These are phyloP conservation scores for Crepidotus variabilis DNA, from an alignment of 768 basidiomycete genomes.

Conservation along the genomic window DNA sequence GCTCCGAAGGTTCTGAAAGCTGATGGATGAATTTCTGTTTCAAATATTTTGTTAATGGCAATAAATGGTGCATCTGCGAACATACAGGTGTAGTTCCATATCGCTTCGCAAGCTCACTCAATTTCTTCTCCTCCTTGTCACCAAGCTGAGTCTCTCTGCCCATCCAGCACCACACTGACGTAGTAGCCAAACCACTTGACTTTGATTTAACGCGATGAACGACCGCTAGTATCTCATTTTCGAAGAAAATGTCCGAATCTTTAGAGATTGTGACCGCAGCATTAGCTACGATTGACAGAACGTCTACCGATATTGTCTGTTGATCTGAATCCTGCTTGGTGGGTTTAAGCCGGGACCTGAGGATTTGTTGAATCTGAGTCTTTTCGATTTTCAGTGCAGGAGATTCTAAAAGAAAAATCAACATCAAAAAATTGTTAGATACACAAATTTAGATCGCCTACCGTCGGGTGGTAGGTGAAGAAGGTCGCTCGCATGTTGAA, in stretches of 20 bases:
- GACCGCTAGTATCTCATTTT: conserved; percentile 65
- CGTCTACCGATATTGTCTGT: conserved; percentile 70
- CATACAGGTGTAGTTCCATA: conserved; percentile 67
- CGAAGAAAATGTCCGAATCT: conserved; percentile 61
- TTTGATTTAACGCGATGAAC: conserved; percentile 67
- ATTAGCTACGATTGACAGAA: conserved; percentile 54
- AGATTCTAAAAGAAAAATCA: not conserved
- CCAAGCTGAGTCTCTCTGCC: conserved; percentile 52
- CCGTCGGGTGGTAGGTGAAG: not conserved
- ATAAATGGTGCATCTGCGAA: not conserved
- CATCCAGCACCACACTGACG: conserved; percentile 74
- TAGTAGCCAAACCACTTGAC: conserved; percentile 61
- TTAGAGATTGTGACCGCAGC: conserved; percentile 41
- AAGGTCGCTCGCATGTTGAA: no score
- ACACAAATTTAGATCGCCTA: not conserved
- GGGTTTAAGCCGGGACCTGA: conserved; percentile 24
- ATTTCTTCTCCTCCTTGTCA: conserved; percentile 61
- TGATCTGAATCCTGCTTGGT: conserved; percentile 27
- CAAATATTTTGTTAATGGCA: conserved; percentile 2
- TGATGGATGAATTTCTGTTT: conserved; percentile 47
- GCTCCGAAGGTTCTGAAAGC: conserved; percentile 56
- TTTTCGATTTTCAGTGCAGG: conserved; percentile 28
- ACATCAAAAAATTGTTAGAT: not conserved
- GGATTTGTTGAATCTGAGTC: conserved; percentile 40
- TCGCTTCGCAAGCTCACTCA: conserved; percentile 66